These are phyloP conservation scores for Daldinia sp. DNA, from an alignment of 2,329 filamentous ascomycete genomes.

Conservation along the genomic window DNA sequence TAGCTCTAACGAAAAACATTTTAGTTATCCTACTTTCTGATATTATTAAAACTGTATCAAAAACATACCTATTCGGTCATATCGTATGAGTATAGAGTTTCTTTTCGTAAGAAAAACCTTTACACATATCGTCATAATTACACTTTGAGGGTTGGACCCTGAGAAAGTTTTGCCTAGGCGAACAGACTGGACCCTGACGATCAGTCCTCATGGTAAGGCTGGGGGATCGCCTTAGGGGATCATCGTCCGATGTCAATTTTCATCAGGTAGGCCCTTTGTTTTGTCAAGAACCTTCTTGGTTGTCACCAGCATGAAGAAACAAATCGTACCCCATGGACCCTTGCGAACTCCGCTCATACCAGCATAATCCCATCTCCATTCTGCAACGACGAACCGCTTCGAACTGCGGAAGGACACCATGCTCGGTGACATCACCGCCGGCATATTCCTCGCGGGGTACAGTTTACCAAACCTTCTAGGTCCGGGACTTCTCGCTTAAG, in stretches of 20 bases:
- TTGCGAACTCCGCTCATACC: neutral
- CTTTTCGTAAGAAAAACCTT: neutral
- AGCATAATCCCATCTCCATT: neutral
- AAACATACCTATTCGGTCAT: conserved; percentile 3
- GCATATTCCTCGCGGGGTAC: conserved; percentile 25
- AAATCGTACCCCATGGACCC: neutral
- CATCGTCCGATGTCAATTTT: conserved; percentile 4
- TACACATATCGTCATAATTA: conserved; percentile 7
- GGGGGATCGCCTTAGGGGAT: conserved; percentile 19
- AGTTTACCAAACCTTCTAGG: conserved; percentile 23
- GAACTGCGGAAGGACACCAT: conserved; percentile 3
- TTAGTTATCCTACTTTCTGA: neutral
- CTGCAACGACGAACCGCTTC: neutral
- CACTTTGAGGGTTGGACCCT: conserved; percentile 1
- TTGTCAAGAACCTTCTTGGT: conserved; percentile 1
- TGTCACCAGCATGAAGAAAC: neutral
- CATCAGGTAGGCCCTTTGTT: neutral
- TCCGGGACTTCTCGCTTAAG: conserved; percentile 11
- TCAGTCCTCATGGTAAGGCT: conserved; percentile 34
- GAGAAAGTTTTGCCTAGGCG: conserved; percentile 1
- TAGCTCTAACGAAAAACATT: conserved; percentile 6
- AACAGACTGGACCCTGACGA: conserved; percentile 39
- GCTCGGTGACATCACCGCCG: conserved; percentile 33
- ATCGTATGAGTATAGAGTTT: neutral
- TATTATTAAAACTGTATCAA: neutral